Conservation (phyloP, 2,329 filamentous ascomycete genomes). For the Dothidotthia symphoricarpi region DNA sequence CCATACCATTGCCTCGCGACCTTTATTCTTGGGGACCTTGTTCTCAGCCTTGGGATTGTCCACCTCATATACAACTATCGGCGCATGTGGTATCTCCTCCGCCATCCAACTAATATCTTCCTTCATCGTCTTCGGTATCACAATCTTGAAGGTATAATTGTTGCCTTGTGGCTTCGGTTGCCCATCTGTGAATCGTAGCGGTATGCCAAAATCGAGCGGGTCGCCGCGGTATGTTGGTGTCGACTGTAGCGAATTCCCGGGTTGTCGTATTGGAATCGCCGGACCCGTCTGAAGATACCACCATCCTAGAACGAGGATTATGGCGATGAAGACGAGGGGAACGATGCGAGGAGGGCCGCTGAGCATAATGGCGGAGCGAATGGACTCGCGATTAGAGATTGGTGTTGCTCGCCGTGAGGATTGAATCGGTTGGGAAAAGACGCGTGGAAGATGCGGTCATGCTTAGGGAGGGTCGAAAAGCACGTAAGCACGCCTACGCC, state of each 20-base stretch:
- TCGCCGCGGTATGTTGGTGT: conserved; percentile 21
- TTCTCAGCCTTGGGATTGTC: conserved; percentile 51
- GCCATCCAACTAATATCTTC: conserved; percentile 40
- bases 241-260: conserved; percentile 10
- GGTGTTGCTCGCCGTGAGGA: conserved; percentile 8
- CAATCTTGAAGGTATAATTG: conserved; percentile 39
- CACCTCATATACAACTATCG: conserved; percentile 52
- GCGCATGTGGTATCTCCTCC: conserved; percentile 35
- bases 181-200: conserved; percentile 34
- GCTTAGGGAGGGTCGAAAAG: too few species aligned
- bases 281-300: conserved; percentile 27
- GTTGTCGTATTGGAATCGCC: conserved; percentile 15
- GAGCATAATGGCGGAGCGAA: conserved; percentile 30
- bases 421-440: conserved; percentile 3
- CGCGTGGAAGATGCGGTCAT: not conserved
- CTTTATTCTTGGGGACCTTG: conserved; percentile 59
- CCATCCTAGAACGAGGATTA: conserved; percentile 29
- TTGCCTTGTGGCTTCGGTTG: conserved; percentile 32
- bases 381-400: conserved; percentile 7
- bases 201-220: conserved; percentile 38
- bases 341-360: conserved; percentile 37
- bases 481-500: too few species aligned
- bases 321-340: conserved; percentile 27
- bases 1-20: conserved; percentile 57
- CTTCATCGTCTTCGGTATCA: conserved; percentile 41